These are phyloP conservation scores for Paragyromitra xinjiangensis DNA, from an alignment of 495 filamentous ascomycete species.

Conservation along the genomic window DNA sequence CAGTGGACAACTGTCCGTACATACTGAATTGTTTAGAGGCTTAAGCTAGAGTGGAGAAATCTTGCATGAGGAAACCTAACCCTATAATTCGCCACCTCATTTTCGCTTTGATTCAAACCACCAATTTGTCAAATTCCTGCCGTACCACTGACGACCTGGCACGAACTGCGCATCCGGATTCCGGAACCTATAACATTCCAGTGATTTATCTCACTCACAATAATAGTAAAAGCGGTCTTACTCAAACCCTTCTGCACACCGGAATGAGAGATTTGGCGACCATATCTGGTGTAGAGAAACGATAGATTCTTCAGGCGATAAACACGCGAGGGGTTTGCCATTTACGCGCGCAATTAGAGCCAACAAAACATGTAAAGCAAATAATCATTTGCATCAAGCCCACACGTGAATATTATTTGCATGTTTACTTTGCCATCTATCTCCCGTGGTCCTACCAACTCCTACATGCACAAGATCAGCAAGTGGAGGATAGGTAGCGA, in stretches of 20 bases:
- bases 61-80: neutral
- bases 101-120: neutral
- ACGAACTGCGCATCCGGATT: constrained; percentile 3
- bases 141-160: constrained; percentile 25
- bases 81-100: neutral
- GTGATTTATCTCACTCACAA: constrained; percentile 23
- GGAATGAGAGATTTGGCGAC: neutral
- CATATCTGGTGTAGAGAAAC: neutral
- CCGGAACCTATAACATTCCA: constrained; percentile 10
- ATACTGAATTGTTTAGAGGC: neutral
- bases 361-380: constrained; percentile 27
- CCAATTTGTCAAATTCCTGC: neutral
- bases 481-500: constrained; percentile 12
- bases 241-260: neutral
- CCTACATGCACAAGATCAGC: constrained; percentile 30
- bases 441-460: neutral
- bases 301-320: constrained; percentile 15
- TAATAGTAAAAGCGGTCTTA: neutral
- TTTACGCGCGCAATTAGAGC: constrained; percentile 7
- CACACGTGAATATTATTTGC: constrained; percentile 37
- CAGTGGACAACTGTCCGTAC: constrained; percentile 39
- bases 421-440: neutral
- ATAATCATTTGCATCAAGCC: constrained; percentile 25
- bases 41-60: neutral
- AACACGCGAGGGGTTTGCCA: neutral